These are phyloP conservation scores for Puccinellia tenuiflora DNA, from an alignment of 176 grass and related monocot species.

Conservation along the genomic window DNA sequence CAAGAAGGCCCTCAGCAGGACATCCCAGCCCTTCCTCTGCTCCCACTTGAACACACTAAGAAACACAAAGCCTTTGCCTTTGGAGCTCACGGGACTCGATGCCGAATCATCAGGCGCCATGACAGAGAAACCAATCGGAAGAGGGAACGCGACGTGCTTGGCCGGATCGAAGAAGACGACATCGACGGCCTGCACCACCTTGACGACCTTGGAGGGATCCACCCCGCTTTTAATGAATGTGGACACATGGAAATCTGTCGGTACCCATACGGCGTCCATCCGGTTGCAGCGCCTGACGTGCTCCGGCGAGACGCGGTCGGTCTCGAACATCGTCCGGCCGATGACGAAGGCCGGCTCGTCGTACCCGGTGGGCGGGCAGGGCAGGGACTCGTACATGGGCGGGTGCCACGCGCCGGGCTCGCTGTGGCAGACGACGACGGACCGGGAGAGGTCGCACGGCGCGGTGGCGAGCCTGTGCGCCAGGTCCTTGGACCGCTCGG, in stretches of 20 bases:
- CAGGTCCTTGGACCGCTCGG: conserved; percentile 39
- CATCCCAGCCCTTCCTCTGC: conserved; percentile 70
- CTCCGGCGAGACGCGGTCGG: conserved; percentile 49
- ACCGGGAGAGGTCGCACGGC: conserved; percentile 29
- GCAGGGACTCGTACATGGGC: conserved; percentile 47
- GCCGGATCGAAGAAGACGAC: conserved; percentile 58
- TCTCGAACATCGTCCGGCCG: conserved; percentile 77
- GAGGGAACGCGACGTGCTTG: conserved; percentile 27
- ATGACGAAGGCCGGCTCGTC: conserved; percentile 44
- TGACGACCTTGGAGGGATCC: conserved; percentile 45
- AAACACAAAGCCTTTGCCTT: conserved; percentile 34
- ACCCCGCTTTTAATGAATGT: conserved; percentile 53
- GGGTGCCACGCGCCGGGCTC: conserved; percentile 70
- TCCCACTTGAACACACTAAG: conserved; percentile 84
- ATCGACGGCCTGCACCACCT: conserved; percentile 62
- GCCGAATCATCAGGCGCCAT: conserved; percentile 13
- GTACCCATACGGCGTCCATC: conserved; percentile 73
- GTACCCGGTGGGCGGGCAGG: conserved; percentile 60
- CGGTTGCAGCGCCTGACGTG: conserved; percentile 58
- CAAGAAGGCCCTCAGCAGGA: conserved; percentile 51
- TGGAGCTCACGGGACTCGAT: not conserved
- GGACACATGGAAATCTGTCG: conserved; percentile 53
- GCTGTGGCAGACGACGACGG: conserved; percentile 69
- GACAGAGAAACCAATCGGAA: conserved; percentile 29
- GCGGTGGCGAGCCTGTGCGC: conserved; percentile 37